A percentile compares a stretch with the other conserved stretches of the same genome.
Conservation (phyloP, 2,329 filamentous ascomycete species). For the Epichloe coenophiala region DNA sequence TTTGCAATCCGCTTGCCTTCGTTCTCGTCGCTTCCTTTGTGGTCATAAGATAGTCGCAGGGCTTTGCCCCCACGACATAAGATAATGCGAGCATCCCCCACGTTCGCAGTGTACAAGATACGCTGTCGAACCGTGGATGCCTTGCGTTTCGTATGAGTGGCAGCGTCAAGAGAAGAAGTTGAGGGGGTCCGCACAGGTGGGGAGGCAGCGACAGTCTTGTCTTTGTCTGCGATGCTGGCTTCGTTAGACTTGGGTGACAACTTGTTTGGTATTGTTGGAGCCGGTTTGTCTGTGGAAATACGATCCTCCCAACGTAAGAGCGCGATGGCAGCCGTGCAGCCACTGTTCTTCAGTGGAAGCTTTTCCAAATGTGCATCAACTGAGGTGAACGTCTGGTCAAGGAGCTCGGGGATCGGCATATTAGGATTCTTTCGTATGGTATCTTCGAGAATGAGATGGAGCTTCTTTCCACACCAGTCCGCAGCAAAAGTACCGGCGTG, state of each 20-base stretch:
- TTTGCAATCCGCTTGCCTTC: slow-evolving; percentile 88
- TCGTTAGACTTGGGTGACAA: slow-evolving; percentile 29
- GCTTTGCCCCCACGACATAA: slow-evolving; percentile 87
- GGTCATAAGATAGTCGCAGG: slow-evolving; percentile 86
- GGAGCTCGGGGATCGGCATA: slow-evolving; percentile 77
- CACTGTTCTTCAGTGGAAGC: slow-evolving; percentile 89
- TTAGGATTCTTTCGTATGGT: slow-evolving; percentile 85
- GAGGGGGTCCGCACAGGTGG: slow-evolving; percentile 7
- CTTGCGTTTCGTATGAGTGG: slow-evolving; percentile 49
- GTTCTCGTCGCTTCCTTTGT: slow-evolving; percentile 96
- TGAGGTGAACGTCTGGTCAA: slow-evolving; percentile 89
- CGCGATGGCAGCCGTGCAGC: slow-evolving; percentile 88
- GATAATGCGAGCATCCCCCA: slow-evolving; percentile 91
- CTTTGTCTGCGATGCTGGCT: slow-evolving; percentile 13
- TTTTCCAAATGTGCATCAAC: slow-evolving; percentile 89
- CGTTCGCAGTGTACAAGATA: slow-evolving; percentile 93
- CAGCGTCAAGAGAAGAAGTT: slow-evolving; percentile 21
- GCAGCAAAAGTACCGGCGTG: slow-evolving; percentile 96
- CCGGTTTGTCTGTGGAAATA: slow-evolving; percentile 65
- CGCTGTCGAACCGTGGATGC: slow-evolving; percentile 62
- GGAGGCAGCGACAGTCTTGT: slow-evolving; percentile 18
- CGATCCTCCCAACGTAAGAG: slow-evolving; percentile 94
- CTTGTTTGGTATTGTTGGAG: slow-evolving; percentile 49
- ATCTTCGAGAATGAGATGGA: slow-evolving; percentile 88
- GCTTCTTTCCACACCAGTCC: slow-evolving; percentile 98